Percentiles rank a stretch among this genome's conserved stretches.
Evolutionary conservation across 768 basidiomycete genomes (phyloP).

Genomic region (Boletales sp.): DNA sequence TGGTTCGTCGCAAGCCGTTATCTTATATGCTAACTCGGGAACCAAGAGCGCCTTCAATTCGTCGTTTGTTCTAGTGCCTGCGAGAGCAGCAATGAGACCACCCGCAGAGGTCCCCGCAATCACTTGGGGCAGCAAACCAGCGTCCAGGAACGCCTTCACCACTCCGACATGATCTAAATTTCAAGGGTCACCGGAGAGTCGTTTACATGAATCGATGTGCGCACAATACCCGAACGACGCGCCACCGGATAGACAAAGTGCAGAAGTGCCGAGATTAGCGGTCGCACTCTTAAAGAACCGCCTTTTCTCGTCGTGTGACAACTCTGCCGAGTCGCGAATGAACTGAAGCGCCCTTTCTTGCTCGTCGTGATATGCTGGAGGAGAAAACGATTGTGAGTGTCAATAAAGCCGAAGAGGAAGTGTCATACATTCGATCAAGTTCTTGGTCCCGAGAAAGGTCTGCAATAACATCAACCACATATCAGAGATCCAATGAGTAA

Average conservation of each 20-base stretch:
- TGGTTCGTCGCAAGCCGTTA: constrained; percentile 81
- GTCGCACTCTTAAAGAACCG: constrained; percentile 88
- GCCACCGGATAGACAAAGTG: constrained; percentile 94
- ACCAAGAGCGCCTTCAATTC: constrained; percentile 77
- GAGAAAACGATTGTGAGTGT: neutral
- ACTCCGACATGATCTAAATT: constrained; percentile 81
- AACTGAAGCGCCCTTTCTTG: constrained; percentile 72
- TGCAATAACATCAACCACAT: constrained; percentile 31
- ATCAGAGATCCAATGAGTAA: neutral
- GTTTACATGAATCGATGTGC: constrained; percentile 9
- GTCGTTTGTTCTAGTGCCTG: constrained; percentile 84
- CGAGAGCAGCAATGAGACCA: constrained; percentile 70
- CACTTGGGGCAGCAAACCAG: constrained; percentile 82
- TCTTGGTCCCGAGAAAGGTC: constrained; percentile 92
- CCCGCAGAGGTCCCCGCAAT: constrained; percentile 95
- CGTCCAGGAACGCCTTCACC: constrained; percentile 87
- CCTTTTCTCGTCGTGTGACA: constrained; percentile 85
- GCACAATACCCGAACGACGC: constrained; percentile 92
- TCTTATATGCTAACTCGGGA: constrained; percentile 79
- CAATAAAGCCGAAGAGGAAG: neutral
- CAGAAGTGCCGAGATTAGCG: constrained; percentile 87
- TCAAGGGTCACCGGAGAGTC: neutral
- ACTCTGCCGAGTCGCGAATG: constrained; percentile 66
- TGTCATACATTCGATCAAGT: constrained; percentile 74
- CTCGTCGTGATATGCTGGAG: constrained; percentile 73